A percentile compares a stretch with the other conserved stretches of the same genome.
These are phyloP conservation scores for Heterococcus sp. DNA, from an alignment of 108 stramenopile species.

Conservation along the genomic window DNA sequence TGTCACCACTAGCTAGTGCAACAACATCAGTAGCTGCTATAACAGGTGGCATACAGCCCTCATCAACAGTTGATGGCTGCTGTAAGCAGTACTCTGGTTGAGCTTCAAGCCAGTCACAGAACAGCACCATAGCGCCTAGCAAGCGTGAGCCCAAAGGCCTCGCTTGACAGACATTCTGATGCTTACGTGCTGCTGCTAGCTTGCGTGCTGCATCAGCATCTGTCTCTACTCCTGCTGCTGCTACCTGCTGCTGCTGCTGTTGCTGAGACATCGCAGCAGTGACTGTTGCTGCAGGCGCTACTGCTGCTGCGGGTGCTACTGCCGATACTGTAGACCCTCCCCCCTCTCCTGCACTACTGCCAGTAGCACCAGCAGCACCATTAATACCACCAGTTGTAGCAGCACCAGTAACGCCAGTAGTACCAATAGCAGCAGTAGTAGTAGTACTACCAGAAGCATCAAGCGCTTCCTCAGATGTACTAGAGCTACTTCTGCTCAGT, in stretches of 20 bases:
- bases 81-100: conserved; percentile 7
- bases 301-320: neutral
- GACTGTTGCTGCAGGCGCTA: neutral
- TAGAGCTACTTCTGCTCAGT: conserved; percentile 4
- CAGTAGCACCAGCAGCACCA: neutral
- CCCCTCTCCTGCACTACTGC: neutral
- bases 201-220: no score
- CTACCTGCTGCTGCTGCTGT: conserved; percentile 3
- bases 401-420: neutral
- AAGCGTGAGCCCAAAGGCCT: conserved; percentile 38
- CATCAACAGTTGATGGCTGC: conserved; percentile 2
- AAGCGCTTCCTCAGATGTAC: neutral
- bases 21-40: neutral
- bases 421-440: neutral
- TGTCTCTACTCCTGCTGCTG: no score
- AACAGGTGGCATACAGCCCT: neutral
- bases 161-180: conserved; percentile 22
- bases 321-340: neutral
- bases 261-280: neutral
- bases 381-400: neutral
- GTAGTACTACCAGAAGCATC: neutral
- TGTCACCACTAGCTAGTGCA: conserved; percentile 9
- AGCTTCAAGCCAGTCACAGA: conserved; percentile 44
- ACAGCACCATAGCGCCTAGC: conserved; percentile 40
- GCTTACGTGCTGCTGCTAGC: no score